phyloP scores from a whole-genome alignment of 148 eudicot species.

The Arbutus unedo region DNA sequence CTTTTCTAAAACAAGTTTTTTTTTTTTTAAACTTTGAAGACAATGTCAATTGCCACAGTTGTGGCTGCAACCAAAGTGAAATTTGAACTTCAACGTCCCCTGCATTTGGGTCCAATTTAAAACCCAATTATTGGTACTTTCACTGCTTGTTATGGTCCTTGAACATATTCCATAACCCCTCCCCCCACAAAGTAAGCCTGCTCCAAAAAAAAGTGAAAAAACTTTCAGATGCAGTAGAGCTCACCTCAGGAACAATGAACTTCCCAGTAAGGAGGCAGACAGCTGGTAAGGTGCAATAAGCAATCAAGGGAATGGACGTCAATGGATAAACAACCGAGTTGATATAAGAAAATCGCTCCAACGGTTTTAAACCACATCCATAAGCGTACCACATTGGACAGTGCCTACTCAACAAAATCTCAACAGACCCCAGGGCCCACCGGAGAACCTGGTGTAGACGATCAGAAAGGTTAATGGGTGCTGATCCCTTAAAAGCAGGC shows the following conservation, averaged over 20 bases:
- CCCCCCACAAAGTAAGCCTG: too few species aligned
- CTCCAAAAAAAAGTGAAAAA: too few species aligned
- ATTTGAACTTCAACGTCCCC: too few species aligned
- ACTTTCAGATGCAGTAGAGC: too few species aligned
- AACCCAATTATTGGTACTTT: too few species aligned
- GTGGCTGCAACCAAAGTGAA: too few species aligned
- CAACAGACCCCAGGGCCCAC: conserved; percentile 68
- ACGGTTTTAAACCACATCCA: conserved; percentile 48
- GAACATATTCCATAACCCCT: too few species aligned
- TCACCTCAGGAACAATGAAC: conserved; percentile 65
- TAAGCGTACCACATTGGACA: conserved; percentile 66
- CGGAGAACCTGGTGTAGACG: conserved; percentile 71
- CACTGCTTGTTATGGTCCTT: too few species aligned
- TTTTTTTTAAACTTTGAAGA: too few species aligned
- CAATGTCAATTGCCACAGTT: too few species aligned
- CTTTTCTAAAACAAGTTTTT: too few species aligned
- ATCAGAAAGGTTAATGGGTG: conserved; percentile 61
- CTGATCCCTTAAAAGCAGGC: conserved; percentile 63
- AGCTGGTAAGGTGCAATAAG: conserved; percentile 59
- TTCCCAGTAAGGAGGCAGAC: conserved; percentile 61
- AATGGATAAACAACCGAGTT: conserved; percentile 58
- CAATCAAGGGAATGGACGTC: conserved; percentile 58
- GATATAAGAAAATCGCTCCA: conserved; percentile 60
- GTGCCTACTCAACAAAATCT: conserved; percentile 53
- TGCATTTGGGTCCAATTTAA: too few species aligned